phyloP scores from a whole-genome alignment of 352 stramenopile species.

The Phytophthora citricola region DNA sequence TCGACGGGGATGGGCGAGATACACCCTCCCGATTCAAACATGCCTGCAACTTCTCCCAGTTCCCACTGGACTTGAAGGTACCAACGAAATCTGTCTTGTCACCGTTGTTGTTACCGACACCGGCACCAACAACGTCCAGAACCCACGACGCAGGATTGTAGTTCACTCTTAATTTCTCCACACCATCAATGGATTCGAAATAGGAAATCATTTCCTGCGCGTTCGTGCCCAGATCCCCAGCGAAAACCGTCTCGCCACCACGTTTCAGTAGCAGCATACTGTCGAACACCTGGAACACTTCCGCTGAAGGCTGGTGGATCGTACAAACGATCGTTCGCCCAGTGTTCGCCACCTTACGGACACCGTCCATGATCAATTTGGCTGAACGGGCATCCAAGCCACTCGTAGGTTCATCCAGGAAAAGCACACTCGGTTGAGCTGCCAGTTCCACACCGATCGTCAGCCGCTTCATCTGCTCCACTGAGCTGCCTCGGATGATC shows the following conservation, averaged over 20 bases:
- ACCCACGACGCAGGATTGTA: conserved; percentile 22
- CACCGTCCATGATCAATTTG: conserved; percentile 28
- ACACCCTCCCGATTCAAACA: conserved; percentile 13
- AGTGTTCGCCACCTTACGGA: conserved; percentile 23
- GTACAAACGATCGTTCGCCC: conserved; percentile 17
- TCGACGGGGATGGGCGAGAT: neutral
- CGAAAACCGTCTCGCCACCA: conserved; percentile 22
- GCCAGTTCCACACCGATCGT: conserved; percentile 23
- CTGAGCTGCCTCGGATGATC: conserved; percentile 27
- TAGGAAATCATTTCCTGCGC: conserved; percentile 20
- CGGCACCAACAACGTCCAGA: conserved; percentile 22
- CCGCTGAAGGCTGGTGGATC: conserved; percentile 17
- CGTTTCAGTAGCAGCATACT: conserved; percentile 22
- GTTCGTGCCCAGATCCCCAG: conserved; percentile 13
- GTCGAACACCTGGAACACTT: conserved; percentile 25
- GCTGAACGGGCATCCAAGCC: conserved; percentile 22
- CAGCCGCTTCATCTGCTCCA: conserved; percentile 32
- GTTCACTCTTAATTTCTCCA: conserved; percentile 4
- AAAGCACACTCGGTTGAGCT: conserved; percentile 20
- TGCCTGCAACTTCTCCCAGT: conserved; percentile 1
- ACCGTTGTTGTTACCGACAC: conserved; percentile 13
- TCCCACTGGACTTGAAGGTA: conserved; percentile 10
- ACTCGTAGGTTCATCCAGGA: conserved; percentile 27
- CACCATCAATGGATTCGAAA: conserved; percentile 18
- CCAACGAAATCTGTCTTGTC: conserved; percentile 9